Evolutionary conservation across 2,329 filamentous ascomycete species (phyloP), one percentile per base, ranked within the genome.

Genomic region (Fusarium camptoceras): DNA sequence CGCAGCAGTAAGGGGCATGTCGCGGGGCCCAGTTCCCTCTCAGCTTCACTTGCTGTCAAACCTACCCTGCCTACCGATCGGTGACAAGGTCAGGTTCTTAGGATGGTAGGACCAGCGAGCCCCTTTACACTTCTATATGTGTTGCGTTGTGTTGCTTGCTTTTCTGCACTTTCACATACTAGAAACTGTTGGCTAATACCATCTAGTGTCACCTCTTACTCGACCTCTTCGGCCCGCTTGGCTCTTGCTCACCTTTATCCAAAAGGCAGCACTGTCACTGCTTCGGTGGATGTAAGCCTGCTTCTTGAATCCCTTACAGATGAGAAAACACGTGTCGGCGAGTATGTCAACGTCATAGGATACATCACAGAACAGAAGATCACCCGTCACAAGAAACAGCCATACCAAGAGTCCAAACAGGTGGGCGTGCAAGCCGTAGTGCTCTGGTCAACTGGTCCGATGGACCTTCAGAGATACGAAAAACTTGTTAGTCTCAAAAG

Each of bases 301-400:
- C 79, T 97, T 5, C 85, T 97, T 8, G 86, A 90, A 73, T 85
- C 82, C 12, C 81, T 96, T 61, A 88, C 87, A 22, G 80, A 85
- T 24, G 86, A 90, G 59, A 85, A 92, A 53, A 86, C 92, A 55
- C 85, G 89, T 53, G 82, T 92, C 27, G 95, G 95, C n/a, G 86
- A 91, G 64, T 98, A 94, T 94, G 80, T 98, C 51, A 97, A 98
- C 77, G 86, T 98, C 6, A 88, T 98, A 70, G 95, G 94, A 8
- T 97, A 97, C 78, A 83, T 94, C 56, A 85, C 83, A 22, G 59
- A 71, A n/a, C 72, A 69, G 55, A 65, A 68, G 14, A 44, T 55
- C 46, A 37, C 49, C 22, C 55, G 53, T 48, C 44, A 54, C 24
- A 46, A 60, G 48, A 59, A 66, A 49, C 54, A 41, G 25, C 49